phyloP scores from a whole-genome alignment of 179 eudicot genomes.

The Carnegiea gigantea region DNA sequence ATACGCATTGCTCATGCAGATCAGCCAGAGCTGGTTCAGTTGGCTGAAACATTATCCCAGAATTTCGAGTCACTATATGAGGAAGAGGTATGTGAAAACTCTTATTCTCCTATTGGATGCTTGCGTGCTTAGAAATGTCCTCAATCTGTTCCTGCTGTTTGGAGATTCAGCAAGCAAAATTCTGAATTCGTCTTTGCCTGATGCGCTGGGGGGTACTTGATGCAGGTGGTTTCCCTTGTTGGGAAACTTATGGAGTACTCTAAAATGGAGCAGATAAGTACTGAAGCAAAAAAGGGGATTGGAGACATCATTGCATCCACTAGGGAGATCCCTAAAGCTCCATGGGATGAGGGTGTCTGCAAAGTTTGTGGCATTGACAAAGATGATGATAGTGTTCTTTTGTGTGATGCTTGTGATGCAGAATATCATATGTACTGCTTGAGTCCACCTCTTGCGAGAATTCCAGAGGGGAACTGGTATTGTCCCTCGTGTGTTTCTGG shows the following conservation, averaged over 20 bases:
- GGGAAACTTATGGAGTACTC: constrained; percentile 44
- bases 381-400: constrained; percentile 86
- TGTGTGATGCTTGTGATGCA: constrained; percentile 95
- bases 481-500: constrained; percentile 88
- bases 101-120: background rate
- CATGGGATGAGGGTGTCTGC: constrained; percentile 97
- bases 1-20: constrained; percentile 62
- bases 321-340: constrained; percentile 72
- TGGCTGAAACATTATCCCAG: constrained; percentile 55
- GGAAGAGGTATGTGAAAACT: constrained; percentile 59
- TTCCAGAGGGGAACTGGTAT: constrained; percentile 96
- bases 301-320: constrained; percentile 48
- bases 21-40: constrained; percentile 54
- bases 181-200: background rate
- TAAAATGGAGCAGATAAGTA: constrained; percentile 30
- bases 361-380: constrained; percentile 93
- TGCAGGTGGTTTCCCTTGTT: constrained; percentile 65
- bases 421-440: constrained; percentile 93
- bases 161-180: background rate
- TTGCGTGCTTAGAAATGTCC: background rate
- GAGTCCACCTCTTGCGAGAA: constrained; percentile 82
- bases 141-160: background rate
- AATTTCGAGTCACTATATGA: constrained; percentile 68
- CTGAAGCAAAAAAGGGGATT: constrained; percentile 58
- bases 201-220: constrained; percentile 15